Evolutionary conservation across 371 early-diverging fungal genomes (phyloP), one percentile per base, ranked within the genome.

Genomic region (Syncephalis fuscata): DNA sequence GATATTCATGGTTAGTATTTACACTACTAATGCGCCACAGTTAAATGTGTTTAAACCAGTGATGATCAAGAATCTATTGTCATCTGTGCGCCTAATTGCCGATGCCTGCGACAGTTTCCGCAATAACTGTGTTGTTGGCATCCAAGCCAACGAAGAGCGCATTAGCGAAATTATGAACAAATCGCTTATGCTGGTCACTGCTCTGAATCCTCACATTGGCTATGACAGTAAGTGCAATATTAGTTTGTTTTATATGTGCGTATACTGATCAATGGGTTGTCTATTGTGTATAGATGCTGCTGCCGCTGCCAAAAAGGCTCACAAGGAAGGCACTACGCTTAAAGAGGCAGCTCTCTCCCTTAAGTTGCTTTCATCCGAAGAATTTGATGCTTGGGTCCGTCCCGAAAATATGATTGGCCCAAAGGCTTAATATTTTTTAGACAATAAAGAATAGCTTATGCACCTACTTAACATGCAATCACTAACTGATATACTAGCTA

Each of bases 41-140:
- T 65, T 95, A 51, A 95, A 95, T 64, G 96, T 95, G 42, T 95
- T 92, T 80, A 95, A 93, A 67, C 96, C 96, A 45, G 85, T 95
- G 40, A 69, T 95, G 65, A 92, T 94, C 67, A 80, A 80, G 65
- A 93, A 92, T 64, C 74, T 92, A 37, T 72, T 93, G 45, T 92
- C 91, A 56, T 89, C 90, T 20, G 72, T 84, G 48, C 78, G 82
- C 39, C 67, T 95, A 32, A 56, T 95, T 39, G 68, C 83, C 8
- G 93, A 93, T 62, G 91, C 83, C 24, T 73, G 73, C 62, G 56
- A 54, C 40, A 90, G 91, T 1, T 94, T 95, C 73, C 80, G 78
- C 46, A 72, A 82, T 51, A 83, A 92, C 70, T 94, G 94, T 59
- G 88, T 92, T 39, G 78, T 67, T 17, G 96, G 93, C 26, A 94